These are phyloP conservation scores for Byssothecium circinans DNA, from an alignment of 2,329 filamentous ascomycete genomes.

Conservation along the genomic window DNA sequence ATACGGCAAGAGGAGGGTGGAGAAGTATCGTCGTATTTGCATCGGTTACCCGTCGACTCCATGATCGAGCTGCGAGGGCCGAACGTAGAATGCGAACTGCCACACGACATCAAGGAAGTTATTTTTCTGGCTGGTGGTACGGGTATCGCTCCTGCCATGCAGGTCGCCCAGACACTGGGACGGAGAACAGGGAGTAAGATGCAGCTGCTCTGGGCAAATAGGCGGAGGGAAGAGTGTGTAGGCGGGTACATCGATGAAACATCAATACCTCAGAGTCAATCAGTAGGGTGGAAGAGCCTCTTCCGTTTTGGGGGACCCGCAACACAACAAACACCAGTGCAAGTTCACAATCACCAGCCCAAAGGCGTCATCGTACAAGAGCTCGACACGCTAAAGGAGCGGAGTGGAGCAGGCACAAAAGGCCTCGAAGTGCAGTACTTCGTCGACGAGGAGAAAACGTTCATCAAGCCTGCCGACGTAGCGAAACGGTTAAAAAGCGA, in stretches of 20 bases:
- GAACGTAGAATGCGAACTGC: slow-evolving; percentile 66
- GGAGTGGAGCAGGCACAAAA: slow-evolving; percentile 18
- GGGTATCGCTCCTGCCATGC: slow-evolving; percentile 85
- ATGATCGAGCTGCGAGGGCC: slow-evolving; percentile 78
- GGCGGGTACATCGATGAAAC: slow-evolving; percentile 59
- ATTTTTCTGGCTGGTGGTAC: slow-evolving; percentile 92
- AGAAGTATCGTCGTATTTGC: slow-evolving; percentile 83
- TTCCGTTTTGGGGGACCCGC: slow-evolving; percentile 18
- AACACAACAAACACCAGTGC: slow-evolving; percentile 6
- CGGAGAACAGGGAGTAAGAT: slow-evolving; percentile 53
- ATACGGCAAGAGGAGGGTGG: slow-evolving; percentile 77
- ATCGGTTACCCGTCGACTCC: slow-evolving; percentile 63
- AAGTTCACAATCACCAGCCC: slow-evolving; percentile 1
- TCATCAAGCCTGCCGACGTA: slow-evolving; percentile 55
- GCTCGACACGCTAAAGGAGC: slow-evolving; percentile 62
- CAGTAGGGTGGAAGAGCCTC: slow-evolving; percentile 33
- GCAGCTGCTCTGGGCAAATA: slow-evolving; percentile 81
- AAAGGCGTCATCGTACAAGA: slow-evolving; percentile 61
- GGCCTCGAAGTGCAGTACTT: slow-evolving; percentile 66
- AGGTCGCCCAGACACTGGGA: slow-evolving; percentile 69
- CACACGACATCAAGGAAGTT: slow-evolving; percentile 58
- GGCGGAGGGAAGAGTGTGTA: slow-evolving; percentile 65
- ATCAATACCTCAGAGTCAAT: slow-evolving; percentile 9
- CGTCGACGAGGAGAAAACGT: slow-evolving; percentile 75
- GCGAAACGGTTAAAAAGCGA: slow-evolving; percentile 24